Percentiles rank a stretch among this genome's conserved stretches.
Evolutionary conservation across 1,284 basidiomycete species (phyloP).

Genomic region (Irpex sp.): DNA sequence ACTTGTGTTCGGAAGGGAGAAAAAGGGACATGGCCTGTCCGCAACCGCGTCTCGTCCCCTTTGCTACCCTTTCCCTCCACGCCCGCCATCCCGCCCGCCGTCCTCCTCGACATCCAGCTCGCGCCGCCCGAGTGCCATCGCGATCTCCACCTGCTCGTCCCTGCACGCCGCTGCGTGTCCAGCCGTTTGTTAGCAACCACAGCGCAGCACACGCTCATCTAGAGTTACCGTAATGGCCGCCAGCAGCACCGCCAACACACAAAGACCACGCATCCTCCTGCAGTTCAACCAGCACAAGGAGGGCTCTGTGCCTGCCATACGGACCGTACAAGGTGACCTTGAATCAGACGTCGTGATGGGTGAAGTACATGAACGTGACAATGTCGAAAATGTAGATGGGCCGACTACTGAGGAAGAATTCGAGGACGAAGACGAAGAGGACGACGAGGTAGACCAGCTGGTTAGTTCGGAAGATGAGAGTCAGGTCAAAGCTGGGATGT

Average conservation of each 20-base stretch:
- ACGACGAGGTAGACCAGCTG: slow-evolving; percentile 58
- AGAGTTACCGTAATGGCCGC: slow-evolving; percentile 11
- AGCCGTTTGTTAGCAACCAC: not conserved
- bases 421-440: slow-evolving; percentile 28
- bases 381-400: not conserved
- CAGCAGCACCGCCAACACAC: slow-evolving; percentile 1
- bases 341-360: slow-evolving; percentile 14
- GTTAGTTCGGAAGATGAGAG: slow-evolving; percentile 43
- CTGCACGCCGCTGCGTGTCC: slow-evolving; percentile 9
- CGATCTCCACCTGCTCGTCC: slow-evolving; percentile 12
- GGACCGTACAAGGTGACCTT: slow-evolving; percentile 1
- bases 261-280: slow-evolving; percentile 7
- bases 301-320: not conserved
- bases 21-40: slow-evolving; percentile 10
- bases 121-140: not conserved
- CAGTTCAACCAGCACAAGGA: slow-evolving; percentile 2
- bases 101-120: not conserved
- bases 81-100: slow-evolving; percentile 8
- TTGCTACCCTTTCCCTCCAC: slow-evolving; percentile 13
- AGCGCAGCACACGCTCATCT: not conserved
- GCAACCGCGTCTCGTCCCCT: slow-evolving; percentile 16
- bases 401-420: slow-evolving; percentile 19
- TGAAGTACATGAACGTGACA: slow-evolving; percentile 7
- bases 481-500: slow-evolving; percentile 17
- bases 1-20: slow-evolving; percentile 16